Conservation (phyloP, 345 rosid species). For the Eucalyptus virginea region DNA sequence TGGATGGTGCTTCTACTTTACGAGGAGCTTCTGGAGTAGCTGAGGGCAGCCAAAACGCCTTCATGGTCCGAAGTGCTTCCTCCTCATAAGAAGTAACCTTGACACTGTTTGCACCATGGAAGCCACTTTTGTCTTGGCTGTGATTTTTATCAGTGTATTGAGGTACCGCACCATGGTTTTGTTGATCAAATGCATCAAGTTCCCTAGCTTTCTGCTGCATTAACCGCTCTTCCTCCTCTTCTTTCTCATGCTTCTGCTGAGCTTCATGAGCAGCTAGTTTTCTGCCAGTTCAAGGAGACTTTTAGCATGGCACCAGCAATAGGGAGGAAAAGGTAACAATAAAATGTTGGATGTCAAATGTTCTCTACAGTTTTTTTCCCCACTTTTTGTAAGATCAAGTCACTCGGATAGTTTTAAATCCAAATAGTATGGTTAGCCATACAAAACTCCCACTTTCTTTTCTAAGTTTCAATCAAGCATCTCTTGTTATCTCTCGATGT, state of each 20-base stretch:
- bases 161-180: constrained; percentile 90
- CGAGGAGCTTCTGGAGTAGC: constrained; percentile 89
- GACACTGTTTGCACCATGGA: constrained; percentile 96
- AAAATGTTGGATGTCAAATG: not conserved
- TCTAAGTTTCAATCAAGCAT: not conserved
- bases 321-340: not conserved
- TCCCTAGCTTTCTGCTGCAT: constrained; percentile 66
- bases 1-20: constrained; percentile 65
- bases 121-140: constrained; percentile 65
- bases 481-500: not conserved
- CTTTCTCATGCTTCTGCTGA: constrained; percentile 74
- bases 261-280: constrained; percentile 57
- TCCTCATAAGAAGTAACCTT: constrained; percentile 83
- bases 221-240: constrained; percentile 70
- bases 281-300: constrained; percentile 19
- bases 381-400: not conserved
- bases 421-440: not conserved
- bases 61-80: constrained; percentile 96
- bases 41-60: constrained; percentile 99
- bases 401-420: not conserved
- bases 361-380: not conserved
- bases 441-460: not conserved
- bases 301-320: not conserved
- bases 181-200: constrained; percentile 93
- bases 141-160: constrained; percentile 64